Evolutionary conservation across 78 protist species (phyloP), one percentile per base, ranked within the genome.

Genomic region (Dictyostelium firmibasis): DNA sequence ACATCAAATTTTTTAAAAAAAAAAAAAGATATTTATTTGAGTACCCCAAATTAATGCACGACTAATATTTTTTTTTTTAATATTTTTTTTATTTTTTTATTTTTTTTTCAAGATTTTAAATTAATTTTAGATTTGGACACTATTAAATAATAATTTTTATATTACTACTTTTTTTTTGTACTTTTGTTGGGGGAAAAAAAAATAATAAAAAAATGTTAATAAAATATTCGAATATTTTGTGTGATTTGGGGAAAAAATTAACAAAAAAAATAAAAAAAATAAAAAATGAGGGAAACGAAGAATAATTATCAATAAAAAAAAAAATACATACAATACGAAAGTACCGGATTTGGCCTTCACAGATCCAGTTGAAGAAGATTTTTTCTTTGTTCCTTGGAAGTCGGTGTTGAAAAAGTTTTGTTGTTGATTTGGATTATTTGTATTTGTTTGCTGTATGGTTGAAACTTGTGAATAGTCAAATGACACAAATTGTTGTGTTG

Each of bases 391-490:
- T 16, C 50, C 53, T 16, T 35, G 36, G 50, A 33, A 57, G 23
- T 82, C 86, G 9, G 64, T 29, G 35, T 47, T 82, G 86, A 82
- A 82, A 82, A 82, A 82, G 70, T 82, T 81, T 81, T 38, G 86
- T 82, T 82, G 86, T 82, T 82, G 86, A 33, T 82, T 35, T 82
- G 50, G 86, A 23, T 29, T 25, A 27, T 47, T 14, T 47, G 38
- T 6, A 14, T 27, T 69, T 18, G 70, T 18, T 57, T 82, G 70
- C 3, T 57, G 38, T 16, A 25, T 35, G 2, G 25, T 16, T 35
- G 75, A 33, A 81, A 43, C 36, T 44, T 35, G 43, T n/a, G 47
- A 57, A 60, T 82, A 50, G 35, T 57, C 70, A 57, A 57, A 82
- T 11, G 75, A 50, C 41, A 82, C 70, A 57, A 57, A 57, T 60